These are phyloP conservation scores for Barbarea vulgaris DNA, from an alignment of 345 rosid species.

Conservation along the genomic window DNA sequence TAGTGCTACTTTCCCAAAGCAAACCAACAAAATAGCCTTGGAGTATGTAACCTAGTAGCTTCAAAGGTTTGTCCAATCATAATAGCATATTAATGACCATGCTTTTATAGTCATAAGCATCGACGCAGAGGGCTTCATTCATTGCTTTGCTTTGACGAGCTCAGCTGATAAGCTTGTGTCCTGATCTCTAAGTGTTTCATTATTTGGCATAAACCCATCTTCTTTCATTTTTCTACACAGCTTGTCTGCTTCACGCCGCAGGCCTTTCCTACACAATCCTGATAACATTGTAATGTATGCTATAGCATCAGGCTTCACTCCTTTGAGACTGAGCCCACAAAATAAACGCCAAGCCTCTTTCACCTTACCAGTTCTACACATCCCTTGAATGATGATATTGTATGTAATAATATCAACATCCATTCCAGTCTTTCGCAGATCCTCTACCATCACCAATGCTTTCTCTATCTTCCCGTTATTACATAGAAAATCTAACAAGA, in stretches of 20 bases:
- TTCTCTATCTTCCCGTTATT: slow-evolving; percentile 28
- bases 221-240: slow-evolving; percentile 34
- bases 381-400: slow-evolving; percentile 33
- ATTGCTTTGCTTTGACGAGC: slow-evolving; percentile 7
- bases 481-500: slow-evolving; percentile 30
- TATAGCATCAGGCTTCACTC: slow-evolving; percentile 34
- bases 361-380: slow-evolving; percentile 32
- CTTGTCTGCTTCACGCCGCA: slow-evolving; percentile 31
- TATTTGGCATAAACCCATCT: slow-evolving; percentile 31
- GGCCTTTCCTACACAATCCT: slow-evolving; percentile 30
- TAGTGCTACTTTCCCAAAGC: not conserved
- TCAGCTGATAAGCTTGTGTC: slow-evolving; percentile 31
- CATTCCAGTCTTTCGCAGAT: slow-evolving; percentile 17
- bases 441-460: slow-evolving; percentile 29
- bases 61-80: slow-evolving; percentile 15
- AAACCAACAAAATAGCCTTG: slow-evolving; percentile 8
- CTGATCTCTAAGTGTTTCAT: slow-evolving; percentile 17
- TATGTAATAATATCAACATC: slow-evolving; percentile 24
- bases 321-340: slow-evolving; percentile 24
- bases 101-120: not conserved
- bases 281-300: slow-evolving; percentile 32
- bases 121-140: slow-evolving; percentile 6
- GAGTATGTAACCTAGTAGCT: not conserved
- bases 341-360: slow-evolving; percentile 24
- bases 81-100: not conserved